Evolutionary conservation across 352 stramenopile species (phyloP).

Genomic region (Globisporangium abappressorium): DNA sequence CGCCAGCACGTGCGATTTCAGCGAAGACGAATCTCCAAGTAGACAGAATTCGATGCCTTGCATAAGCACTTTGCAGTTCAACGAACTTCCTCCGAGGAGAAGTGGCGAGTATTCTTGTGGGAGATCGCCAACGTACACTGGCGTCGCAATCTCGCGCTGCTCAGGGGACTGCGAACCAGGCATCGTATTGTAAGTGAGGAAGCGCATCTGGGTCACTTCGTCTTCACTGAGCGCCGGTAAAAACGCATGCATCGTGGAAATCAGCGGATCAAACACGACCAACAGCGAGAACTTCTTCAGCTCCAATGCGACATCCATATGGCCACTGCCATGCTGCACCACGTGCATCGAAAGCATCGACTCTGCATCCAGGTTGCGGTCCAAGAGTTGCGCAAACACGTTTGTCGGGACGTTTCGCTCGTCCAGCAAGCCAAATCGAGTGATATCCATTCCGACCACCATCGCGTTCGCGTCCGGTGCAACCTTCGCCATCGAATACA

Average conservation of each 20-base stretch:
- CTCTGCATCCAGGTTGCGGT: constrained; percentile 62
- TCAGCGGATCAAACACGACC: constrained; percentile 73
- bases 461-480: constrained; percentile 30
- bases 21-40: constrained; percentile 62
- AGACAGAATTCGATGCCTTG: constrained; percentile 73
- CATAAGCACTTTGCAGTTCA: constrained; percentile 52
- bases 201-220: constrained; percentile 69
- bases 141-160: constrained; percentile 35
- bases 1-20: constrained; percentile 75
- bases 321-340: constrained; percentile 41
- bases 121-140: constrained; percentile 58
- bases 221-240: constrained; percentile 65
- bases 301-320: constrained; percentile 51
- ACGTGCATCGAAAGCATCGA: constrained; percentile 55
- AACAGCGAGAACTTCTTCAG: constrained; percentile 69
- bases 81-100: constrained; percentile 48
- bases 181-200: constrained; percentile 50
- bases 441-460: constrained; percentile 45
- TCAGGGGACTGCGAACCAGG: constrained; percentile 51
- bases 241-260: constrained; percentile 51
- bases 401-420: constrained; percentile 60
- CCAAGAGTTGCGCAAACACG: constrained; percentile 72
- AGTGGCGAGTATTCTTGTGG: constrained; percentile 70
- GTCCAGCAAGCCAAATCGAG: constrained; percentile 70
- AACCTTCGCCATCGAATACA: constrained; percentile 46